Evolutionary conservation across 768 basidiomycete species (phyloP).

Genomic region (Pisolithus marmoratus): DNA sequence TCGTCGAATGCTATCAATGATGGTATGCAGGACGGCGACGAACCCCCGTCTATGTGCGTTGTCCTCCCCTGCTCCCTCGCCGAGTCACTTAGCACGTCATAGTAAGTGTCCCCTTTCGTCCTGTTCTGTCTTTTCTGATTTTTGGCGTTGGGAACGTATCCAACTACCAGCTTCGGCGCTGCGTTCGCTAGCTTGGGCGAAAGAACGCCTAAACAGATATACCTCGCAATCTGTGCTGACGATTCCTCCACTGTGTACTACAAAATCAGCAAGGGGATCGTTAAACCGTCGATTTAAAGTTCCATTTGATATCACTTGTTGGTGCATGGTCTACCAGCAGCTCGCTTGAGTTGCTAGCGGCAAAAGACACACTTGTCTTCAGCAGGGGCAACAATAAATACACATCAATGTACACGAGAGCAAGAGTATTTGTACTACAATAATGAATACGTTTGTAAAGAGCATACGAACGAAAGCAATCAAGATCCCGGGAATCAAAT

Average conservation of each 20-base stretch:
- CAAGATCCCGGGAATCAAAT: too few relatives aligned
- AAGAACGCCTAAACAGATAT: constrained; percentile 40
- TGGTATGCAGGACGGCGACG: constrained; percentile 32
- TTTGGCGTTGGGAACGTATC: too few relatives aligned
- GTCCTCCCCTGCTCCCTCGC: constrained; percentile 66
- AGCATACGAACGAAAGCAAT: too few relatives aligned
- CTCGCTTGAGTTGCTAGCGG: too few relatives aligned
- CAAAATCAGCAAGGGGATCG: constrained; percentile 70
- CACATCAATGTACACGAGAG: neutral
- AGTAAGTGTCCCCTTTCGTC: constrained; percentile 34
- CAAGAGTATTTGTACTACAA: neutral
- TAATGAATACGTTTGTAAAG: neutral
- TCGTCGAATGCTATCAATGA: neutral
- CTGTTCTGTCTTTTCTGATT: too few relatives aligned
- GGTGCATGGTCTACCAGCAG: too few relatives aligned
- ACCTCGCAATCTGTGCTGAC: constrained; percentile 66
- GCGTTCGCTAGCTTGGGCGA: constrained; percentile 47
- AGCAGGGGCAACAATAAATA: neutral
- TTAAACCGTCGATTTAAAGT: constrained; percentile 57
- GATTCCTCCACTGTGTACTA: constrained; percentile 85
- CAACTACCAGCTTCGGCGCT: constrained; percentile 42
- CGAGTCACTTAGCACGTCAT: constrained; percentile 58
- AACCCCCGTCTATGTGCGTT: constrained; percentile 25
- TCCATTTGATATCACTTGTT: too few relatives aligned
- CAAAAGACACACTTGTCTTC: too few relatives aligned